Conservation (phyloP, 306 rosid species). For the Cicer judaicum region DNA sequence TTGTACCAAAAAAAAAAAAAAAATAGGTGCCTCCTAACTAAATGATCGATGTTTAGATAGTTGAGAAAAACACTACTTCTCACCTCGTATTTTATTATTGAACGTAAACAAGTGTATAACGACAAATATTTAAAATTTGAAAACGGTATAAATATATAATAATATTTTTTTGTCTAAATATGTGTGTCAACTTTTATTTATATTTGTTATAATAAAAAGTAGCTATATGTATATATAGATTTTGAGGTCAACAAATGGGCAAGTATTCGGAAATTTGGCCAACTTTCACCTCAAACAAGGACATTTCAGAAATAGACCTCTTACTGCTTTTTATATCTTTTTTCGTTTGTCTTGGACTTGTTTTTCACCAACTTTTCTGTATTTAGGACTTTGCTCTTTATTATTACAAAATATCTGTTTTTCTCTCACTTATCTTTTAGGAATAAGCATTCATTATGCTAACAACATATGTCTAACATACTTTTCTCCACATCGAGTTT, state of each 20-base stretch:
- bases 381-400: neutral
- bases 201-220: too few species aligned
- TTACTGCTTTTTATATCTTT: neutral
- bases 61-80: constrained; percentile 13
- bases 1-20: neutral
- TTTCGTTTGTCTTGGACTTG: neutral
- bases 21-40: neutral
- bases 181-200: too few species aligned
- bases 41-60: neutral
- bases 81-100: too few species aligned
- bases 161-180: too few species aligned
- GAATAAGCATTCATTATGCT: neutral
- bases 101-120: too few species aligned
- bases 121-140: too few species aligned
- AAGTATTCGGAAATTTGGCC: neutral
- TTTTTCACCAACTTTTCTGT: constrained; percentile 16
- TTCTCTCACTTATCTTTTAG: neutral
- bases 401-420: neutral
- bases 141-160: too few species aligned
- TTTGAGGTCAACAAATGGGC: constrained; percentile 36
- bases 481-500: too few species aligned
- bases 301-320: neutral
- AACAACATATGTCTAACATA: too few species aligned
- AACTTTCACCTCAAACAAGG: neutral
- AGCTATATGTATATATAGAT: too few species aligned